These are phyloP conservation scores for Chlorella vulgaris DNA, from an alignment of 139 green algal species.

Conservation along the genomic window DNA sequence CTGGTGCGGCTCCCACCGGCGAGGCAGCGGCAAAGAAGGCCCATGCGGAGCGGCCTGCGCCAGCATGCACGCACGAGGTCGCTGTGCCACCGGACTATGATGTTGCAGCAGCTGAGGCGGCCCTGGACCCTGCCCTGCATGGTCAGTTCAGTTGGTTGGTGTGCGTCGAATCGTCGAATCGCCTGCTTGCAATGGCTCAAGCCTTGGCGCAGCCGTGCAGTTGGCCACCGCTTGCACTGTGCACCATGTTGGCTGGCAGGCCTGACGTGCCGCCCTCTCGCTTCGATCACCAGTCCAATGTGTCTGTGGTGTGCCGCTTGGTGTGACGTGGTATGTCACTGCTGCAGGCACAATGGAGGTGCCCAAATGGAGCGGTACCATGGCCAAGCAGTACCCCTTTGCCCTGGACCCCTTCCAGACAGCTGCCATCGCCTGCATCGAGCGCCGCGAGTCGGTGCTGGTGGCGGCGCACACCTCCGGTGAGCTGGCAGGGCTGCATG, in stretches of 20 bases:
- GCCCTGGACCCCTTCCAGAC: constrained; percentile 90
- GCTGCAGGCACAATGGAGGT: constrained; percentile 74
- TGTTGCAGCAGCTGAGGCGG: constrained; percentile 19
- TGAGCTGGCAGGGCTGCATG: too few relatives aligned
- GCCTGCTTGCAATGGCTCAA: too few relatives aligned
- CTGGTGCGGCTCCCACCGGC: background rate
- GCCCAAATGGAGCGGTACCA: constrained; percentile 59
- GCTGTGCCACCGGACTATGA: constrained; percentile 70
- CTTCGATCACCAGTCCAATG: too few relatives aligned
- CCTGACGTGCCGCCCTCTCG: background rate
- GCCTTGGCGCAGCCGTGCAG: too few relatives aligned
- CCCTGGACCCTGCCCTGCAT: constrained; percentile 54
- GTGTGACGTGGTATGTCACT: too few relatives aligned
- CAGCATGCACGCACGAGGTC: constrained; percentile 64
- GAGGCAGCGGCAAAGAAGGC: constrained; percentile 9
- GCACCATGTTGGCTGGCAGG: background rate
- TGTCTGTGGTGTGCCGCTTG: too few relatives aligned
- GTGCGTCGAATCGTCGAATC: too few relatives aligned
- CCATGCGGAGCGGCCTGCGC: background rate
- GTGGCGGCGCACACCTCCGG: constrained; percentile 90
- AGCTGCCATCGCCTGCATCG: constrained; percentile 84
- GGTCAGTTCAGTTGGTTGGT: constrained; percentile 32
- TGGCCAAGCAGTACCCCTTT: constrained; percentile 89
- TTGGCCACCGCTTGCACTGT: too few relatives aligned
- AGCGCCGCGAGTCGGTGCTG: constrained; percentile 88